Evolutionary conservation across 2,329 filamentous ascomycete species (phyloP), one percentile per base, ranked within the genome.

Genomic region (Spiromastix sp.): DNA sequence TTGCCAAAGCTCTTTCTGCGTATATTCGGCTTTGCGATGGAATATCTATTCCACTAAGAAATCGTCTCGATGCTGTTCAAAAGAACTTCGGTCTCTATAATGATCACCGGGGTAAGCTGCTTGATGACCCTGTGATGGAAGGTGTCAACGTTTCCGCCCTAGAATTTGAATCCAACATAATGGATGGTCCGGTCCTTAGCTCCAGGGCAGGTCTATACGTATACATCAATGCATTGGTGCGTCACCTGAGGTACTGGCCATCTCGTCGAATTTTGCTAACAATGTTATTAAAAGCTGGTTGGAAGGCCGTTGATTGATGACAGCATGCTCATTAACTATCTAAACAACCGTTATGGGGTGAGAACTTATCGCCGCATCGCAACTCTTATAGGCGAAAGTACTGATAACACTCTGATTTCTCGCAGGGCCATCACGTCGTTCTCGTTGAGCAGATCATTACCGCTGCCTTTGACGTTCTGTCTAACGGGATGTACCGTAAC

Each of bases 281-380:
- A 18, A n/a, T 13, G 2, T 9, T n/a, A n/a, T n/a, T 13, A 13
- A 5, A 37, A 91, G 83, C 77, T 94, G 36, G 76, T 83, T 42
- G 85, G 79, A 20, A 75, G 85, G 20, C 87, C 89, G 0, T 63
- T 93, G 15, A 74, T 93, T 19, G 87, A 96, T 49, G 87, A 96
- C 49, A 67, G 70, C 34, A 72, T 74, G 17, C 68, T 96, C 8
- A 77, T 91, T 45, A 82, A 74, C 32, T 91, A 87, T 57, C 61
- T 96, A 27, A 78, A 85, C 48, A 85, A 87, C 46, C 74, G 87
- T 54, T 95, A 94, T 52, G 80, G 82, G 59, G 81, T 83, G 63
- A 44, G 63, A n/a, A n/a, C n/a, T n/a, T n/a, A n/a, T n/a, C n/a
- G n/a, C n/a, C n/a, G n/a, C n/a, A n/a, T n/a, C n/a, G n/a, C n/a